Base-by-base conservation (phyloP, 2,329 filamentous ascomycete species). In the Xylariales sp. region DNA sequence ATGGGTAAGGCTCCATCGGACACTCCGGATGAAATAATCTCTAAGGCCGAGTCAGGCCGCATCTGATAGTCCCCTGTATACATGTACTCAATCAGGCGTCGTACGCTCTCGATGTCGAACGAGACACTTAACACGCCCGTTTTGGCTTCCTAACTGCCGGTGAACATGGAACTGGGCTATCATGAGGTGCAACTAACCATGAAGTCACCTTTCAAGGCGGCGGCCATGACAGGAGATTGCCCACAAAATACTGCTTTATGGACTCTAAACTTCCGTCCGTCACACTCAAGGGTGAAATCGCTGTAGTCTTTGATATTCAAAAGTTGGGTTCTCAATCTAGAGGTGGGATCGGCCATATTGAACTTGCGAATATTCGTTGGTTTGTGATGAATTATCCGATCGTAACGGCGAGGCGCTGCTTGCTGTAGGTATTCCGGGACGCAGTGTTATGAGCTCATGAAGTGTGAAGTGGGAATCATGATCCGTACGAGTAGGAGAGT, bases 1-100 rank as follows among this genome's bases (percentile, higher is more conserved):
- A 14, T 30, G 45, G 30, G 30, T 23, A 5, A 43, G 30, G 16
- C 50, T 30, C 16, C 18, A 6, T 46, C 39, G 14, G 30, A n/a
- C 45, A 16, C 28, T 28, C 12, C 30, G n/a, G 54, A 46, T 9
- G 9, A 34, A 18, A 62, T n/a, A 6, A 61, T 2, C 1, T 54
- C 23, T 9, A 62, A 3, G 5, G n/a, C 58, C 9, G 58, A 39
- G 14, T 67, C 30, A 23, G 2, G 9, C 1, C 36, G 49, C 8
- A 58, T 5, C 14, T 50, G 45, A 39, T 64, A 67, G 23, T 64
- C 60, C 5, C 65, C 65, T 12, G 34, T 50, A 16, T 64, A 67
- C 43, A 67, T 50, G 43, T 60, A 64, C 49, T 63, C 43, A 32
- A 67, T 55, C 5, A 67, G 50, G 45, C 65, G 59, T 18, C 45